Evolutionary conservation across 2,329 filamentous ascomycete genomes (phyloP).

Genomic region (Talaromyces sp.): DNA sequence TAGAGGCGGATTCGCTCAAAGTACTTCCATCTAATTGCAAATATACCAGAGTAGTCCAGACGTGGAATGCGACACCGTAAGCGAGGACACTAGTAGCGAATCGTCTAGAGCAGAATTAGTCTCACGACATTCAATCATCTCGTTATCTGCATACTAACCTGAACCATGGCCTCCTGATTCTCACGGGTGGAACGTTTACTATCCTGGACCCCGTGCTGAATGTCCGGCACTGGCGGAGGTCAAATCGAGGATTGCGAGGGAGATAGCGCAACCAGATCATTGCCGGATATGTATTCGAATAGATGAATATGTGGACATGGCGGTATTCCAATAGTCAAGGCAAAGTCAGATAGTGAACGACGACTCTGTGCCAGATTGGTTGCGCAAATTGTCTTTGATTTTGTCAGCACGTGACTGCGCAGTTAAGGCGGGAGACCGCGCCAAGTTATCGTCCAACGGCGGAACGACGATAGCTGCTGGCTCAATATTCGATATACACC

Average conservation of each 20-base stretch:
- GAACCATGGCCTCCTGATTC: slow-evolving; percentile 31
- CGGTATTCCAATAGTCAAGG: background rate
- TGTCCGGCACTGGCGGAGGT: slow-evolving; percentile 21
- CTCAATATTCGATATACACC: background rate
- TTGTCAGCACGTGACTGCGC: slow-evolving; percentile 11
- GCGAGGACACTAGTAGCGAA: slow-evolving; percentile 27
- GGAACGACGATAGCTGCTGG: background rate
- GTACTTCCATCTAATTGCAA: slow-evolving; percentile 26
- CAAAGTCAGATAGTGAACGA: background rate
- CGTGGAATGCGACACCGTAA: slow-evolving; percentile 30
- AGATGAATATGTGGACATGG: slow-evolving; percentile 3
- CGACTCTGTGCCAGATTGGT: background rate
- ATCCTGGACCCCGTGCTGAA: slow-evolving; percentile 16
- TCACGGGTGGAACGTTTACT: slow-evolving; percentile 29
- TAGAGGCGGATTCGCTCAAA: slow-evolving; percentile 18
- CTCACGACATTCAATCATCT: background rate
- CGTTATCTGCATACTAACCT: slow-evolving; percentile 20
- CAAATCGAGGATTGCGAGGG: slow-evolving; percentile 23
- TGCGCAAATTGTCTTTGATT: background rate
- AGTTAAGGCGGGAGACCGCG: background rate
- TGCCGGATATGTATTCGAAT: slow-evolving; percentile 16
- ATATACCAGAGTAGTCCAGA: slow-evolving; percentile 31
- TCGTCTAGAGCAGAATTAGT: slow-evolving; percentile 20
- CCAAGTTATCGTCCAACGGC: slow-evolving; percentile 1
- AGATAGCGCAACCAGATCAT: slow-evolving; percentile 31